These are phyloP conservation scores for Hypoxylon trugodes DNA, from an alignment of 495 filamentous ascomycete genomes.

Conservation along the genomic window DNA sequence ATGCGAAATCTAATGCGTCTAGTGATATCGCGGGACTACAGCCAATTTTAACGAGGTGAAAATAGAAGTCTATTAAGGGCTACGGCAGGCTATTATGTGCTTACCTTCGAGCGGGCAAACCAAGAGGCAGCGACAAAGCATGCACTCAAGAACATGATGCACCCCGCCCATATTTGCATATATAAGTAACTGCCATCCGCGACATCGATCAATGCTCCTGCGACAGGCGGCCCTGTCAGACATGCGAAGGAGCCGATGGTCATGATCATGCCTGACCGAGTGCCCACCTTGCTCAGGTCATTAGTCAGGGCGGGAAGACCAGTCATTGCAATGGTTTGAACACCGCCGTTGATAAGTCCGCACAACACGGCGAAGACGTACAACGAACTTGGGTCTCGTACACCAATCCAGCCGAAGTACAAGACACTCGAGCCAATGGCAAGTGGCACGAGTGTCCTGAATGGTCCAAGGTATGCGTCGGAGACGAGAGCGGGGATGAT, in stretches of 20 bases:
- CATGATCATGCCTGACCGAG: conserved; percentile 74
- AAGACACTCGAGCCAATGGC: conserved; percentile 43
- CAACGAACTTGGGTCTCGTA: conserved; percentile 55
- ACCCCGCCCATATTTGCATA: conserved; percentile 66
- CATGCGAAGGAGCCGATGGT: conserved; percentile 68
- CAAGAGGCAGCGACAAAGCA: conserved; percentile 33
- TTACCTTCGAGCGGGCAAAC: conserved; percentile 21
- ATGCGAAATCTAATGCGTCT: too few relatives aligned
- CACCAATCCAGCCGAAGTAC: conserved; percentile 61
- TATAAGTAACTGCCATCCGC: conserved; percentile 51
- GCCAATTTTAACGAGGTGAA: not conserved
- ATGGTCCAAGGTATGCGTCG: conserved; percentile 64
- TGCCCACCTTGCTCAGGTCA: conserved; percentile 68
- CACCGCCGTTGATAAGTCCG: conserved; percentile 68
- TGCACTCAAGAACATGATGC: conserved; percentile 28
- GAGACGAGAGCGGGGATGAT: conserved; percentile 68
- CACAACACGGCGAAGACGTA: conserved; percentile 69
- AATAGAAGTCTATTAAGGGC: not conserved
- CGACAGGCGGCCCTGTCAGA: conserved; percentile 72
- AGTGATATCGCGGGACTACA: too few relatives aligned
- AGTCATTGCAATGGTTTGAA: conserved; percentile 71
- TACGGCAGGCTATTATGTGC: not conserved
- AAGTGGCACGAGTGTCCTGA: conserved; percentile 69
- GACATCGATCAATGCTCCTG: conserved; percentile 61
- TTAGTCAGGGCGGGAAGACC: conserved; percentile 65